phyloP scores from a whole-genome alignment of 768 basidiomycete genomes.

The Lentinula sp. region DNA sequence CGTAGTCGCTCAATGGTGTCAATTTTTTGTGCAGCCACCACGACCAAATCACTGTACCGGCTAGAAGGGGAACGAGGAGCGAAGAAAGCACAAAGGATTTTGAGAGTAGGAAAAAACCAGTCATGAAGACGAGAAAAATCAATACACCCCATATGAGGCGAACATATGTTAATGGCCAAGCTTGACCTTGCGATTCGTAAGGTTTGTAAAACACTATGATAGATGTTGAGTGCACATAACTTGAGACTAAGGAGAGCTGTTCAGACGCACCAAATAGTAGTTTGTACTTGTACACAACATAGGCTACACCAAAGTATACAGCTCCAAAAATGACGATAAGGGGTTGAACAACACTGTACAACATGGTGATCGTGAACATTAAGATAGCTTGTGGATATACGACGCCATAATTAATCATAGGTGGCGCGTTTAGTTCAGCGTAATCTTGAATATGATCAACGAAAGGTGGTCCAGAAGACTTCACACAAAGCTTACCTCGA shows the following conservation, averaged over 20 bases:
- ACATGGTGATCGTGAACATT: slow-evolving; percentile 89
- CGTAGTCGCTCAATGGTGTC: slow-evolving; percentile 69
- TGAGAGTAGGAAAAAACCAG: slow-evolving; percentile 77
- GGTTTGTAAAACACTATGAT: slow-evolving; percentile 94
- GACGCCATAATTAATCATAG: slow-evolving; percentile 96
- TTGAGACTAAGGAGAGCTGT: background rate
- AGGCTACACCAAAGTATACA: slow-evolving; percentile 92
- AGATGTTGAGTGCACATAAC: background rate
- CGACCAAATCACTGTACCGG: slow-evolving; percentile 72
- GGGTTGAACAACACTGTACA: slow-evolving; percentile 95
- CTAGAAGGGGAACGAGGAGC: slow-evolving; percentile 70
- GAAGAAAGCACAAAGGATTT: slow-evolving; percentile 53
- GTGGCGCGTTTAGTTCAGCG: slow-evolving; percentile 94
- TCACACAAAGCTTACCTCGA: slow-evolving; percentile 49
- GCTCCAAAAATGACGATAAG: slow-evolving; percentile 94
- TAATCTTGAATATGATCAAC: slow-evolving; percentile 51
- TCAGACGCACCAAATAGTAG: slow-evolving; percentile 75
- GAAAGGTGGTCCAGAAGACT: background rate
- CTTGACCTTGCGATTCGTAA: slow-evolving; percentile 95
- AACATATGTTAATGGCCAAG: slow-evolving; percentile 93
- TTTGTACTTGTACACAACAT: slow-evolving; percentile 98
- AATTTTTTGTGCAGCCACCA: slow-evolving; percentile 70
- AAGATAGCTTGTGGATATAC: slow-evolving; percentile 97
- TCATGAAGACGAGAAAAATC: slow-evolving; percentile 96
- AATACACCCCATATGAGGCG: slow-evolving; percentile 90